A percentile compares a stretch with the other conserved stretches of the same genome.
phyloP scores from a whole-genome alignment of 352 stramenopile genomes.

The Blastocystis hominis region DNA sequence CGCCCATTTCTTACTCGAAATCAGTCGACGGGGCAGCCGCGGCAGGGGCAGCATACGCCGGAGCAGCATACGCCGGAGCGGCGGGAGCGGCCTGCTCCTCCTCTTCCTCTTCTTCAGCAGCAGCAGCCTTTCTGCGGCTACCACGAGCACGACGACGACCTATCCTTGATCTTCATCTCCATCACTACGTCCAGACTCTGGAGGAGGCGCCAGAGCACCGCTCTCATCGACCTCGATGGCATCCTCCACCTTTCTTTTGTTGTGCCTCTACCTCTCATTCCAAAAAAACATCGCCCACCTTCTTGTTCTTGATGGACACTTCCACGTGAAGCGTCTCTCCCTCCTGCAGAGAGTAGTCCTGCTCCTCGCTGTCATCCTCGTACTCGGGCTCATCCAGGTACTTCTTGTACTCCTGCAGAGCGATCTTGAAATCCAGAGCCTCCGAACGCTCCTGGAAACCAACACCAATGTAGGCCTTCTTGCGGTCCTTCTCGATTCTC shows the following conservation, averaged over 20 bases:
- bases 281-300: neutral
- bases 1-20: too few species aligned
- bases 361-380: neutral
- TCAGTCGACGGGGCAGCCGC: too few species aligned
- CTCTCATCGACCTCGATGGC: neutral
- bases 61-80: neutral
- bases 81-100: neutral
- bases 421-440: conserved; percentile 38
- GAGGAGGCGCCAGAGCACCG: conserved; percentile 17
- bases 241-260: conserved; percentile 42
- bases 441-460: conserved; percentile 35
- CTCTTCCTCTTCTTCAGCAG: neutral
- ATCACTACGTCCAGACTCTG: neutral
- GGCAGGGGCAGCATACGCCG: too few species aligned
- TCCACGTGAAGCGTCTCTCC: conserved; percentile 45
- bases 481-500: conserved; percentile 24
- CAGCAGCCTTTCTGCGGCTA: neutral
- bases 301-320: conserved; percentile 41
- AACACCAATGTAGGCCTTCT: conserved; percentile 29
- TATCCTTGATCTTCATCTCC: too few species aligned
- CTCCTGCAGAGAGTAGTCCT: neutral
- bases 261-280: neutral
- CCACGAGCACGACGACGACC: neutral
- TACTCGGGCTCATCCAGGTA: conserved; percentile 17
- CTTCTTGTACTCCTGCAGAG: conserved; percentile 42